Evolutionary conservation across 306 rosid genomes (phyloP).

Genomic region (Betula pendula): DNA sequence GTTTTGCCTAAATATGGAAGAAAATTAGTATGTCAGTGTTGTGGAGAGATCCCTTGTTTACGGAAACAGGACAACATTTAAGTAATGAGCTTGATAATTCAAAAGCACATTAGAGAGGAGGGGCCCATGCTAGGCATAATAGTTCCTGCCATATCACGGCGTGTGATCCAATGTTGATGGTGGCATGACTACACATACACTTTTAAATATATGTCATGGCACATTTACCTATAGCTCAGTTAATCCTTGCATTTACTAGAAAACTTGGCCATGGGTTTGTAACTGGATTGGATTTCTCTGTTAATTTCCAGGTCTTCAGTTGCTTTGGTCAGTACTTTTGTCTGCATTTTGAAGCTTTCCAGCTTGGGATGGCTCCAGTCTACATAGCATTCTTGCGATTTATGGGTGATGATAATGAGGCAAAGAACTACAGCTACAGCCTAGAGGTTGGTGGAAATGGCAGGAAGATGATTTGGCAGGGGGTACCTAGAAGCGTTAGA

Average conservation of each 20-base stretch:
- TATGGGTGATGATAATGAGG: slow-evolving; percentile 91
- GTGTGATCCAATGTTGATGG: neutral
- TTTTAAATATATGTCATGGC: neutral
- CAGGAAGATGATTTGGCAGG: slow-evolving; percentile 92
- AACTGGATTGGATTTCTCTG: slow-evolving; percentile 22
- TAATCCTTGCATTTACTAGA: neutral
- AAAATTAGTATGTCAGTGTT: neutral
- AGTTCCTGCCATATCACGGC: neutral
- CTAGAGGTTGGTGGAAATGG: slow-evolving; percentile 94
- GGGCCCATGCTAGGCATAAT: neutral
- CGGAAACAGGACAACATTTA: neutral
- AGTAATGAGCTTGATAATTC: neutral
- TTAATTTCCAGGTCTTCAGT: slow-evolving; percentile 70
- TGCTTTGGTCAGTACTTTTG: slow-evolving; percentile 90
- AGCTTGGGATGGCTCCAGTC: slow-evolving; percentile 86
- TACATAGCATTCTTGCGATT: slow-evolving; percentile 89
- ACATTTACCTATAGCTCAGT: neutral
- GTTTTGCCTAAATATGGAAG: neutral
- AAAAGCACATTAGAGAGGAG: neutral
- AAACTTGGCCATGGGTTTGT: neutral
- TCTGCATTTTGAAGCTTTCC: slow-evolving; percentile 91
- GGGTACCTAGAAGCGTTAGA: slow-evolving; percentile 86
- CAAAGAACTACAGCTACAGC: slow-evolving; percentile 85
- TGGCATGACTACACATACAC: neutral
- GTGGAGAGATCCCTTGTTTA: neutral